Percentiles rank a stretch among this genome's conserved stretches.
Conservation (phyloP, 768 basidiomycete genomes). For the Hygrocybe coccinea region DNA sequence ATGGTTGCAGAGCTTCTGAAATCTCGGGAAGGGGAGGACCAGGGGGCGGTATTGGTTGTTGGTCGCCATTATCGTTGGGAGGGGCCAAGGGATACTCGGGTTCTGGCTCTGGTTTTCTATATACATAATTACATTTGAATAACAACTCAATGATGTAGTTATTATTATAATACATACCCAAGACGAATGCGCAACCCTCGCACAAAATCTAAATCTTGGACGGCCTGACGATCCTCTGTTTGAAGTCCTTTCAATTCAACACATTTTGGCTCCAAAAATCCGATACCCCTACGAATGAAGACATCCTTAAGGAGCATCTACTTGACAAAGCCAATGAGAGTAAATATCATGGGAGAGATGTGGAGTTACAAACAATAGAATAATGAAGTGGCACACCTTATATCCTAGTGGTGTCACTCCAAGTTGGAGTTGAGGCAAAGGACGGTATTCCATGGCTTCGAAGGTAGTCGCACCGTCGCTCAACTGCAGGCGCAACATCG, state of each 20-base stretch:
- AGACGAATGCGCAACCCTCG: constrained; percentile 56
- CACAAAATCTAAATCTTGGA: constrained; percentile 57
- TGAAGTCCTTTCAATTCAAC: constrained; percentile 56
- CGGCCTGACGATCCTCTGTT: constrained; percentile 59
- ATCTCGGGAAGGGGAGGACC: constrained; percentile 29
- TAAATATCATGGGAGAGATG: not conserved
- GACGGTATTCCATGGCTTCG: constrained; percentile 74
- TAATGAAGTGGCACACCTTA: constrained; percentile 51
- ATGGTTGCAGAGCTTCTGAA: constrained; percentile 5
- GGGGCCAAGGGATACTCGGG: constrained; percentile 4
- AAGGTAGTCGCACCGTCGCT: constrained; percentile 71
- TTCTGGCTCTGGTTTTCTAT: constrained; percentile 22
- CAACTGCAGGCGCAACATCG: constrained; percentile 71
- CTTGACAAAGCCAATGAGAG: not conserved
- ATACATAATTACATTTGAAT: constrained; percentile 11
- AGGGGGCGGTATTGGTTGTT: constrained; percentile 9
- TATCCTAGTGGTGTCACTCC: constrained; percentile 76
- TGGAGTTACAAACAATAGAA: not conserved
- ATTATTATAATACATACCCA: constrained; percentile 46
- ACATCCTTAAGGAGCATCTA: constrained; percentile 72
- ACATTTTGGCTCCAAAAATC: constrained; percentile 69
- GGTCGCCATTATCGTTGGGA: not conserved
- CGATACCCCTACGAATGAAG: constrained; percentile 61
- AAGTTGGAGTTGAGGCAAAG: constrained; percentile 59
- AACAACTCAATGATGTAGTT: not conserved